phyloP scores from a whole-genome alignment of 148 eudicot genomes.

The Oxyria digyna region DNA sequence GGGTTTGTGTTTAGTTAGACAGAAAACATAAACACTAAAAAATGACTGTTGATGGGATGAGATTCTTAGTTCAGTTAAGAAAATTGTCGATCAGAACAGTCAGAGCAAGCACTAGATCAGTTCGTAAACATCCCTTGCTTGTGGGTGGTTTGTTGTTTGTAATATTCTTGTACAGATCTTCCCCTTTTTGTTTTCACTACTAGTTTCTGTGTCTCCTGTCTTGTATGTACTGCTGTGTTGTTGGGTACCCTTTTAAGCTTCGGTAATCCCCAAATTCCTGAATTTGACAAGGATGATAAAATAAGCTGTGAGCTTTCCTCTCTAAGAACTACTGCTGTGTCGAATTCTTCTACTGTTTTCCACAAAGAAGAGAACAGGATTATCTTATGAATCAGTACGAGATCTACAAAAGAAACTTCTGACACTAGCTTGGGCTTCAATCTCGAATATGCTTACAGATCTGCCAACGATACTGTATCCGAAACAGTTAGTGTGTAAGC shows the following conservation, averaged over 20 bases:
- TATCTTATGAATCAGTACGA: too few species aligned
- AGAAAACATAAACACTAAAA: too few species aligned
- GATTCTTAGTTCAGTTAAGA: conserved; percentile 28
- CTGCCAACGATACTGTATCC: conserved; percentile 78
- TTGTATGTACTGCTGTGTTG: conserved; percentile 60
- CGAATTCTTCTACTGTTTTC: conserved; percentile 17
- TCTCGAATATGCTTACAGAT: conserved; percentile 84
- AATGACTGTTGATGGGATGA: conserved; percentile 27
- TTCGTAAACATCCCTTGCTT: conserved; percentile 44
- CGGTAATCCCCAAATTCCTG: conserved; percentile 42
- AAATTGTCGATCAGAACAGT: conserved; percentile 27
- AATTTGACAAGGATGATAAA: conserved; percentile 32
- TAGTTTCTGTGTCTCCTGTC: conserved; percentile 64
- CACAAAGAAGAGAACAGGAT: conserved; percentile 24
- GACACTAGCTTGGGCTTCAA: conserved; percentile 44
- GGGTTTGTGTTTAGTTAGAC: background rate
- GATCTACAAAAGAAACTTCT: conserved; percentile 33
- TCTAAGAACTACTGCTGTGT: conserved; percentile 15
- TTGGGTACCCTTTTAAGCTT: conserved; percentile 69
- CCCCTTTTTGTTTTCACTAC: conserved; percentile 47
- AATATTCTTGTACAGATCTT: conserved; percentile 39
- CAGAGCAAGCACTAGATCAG: conserved; percentile 37
- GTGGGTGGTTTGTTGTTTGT: conserved; percentile 37
- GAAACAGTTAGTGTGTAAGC: conserved; percentile 81
- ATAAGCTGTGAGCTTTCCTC: conserved; percentile 11